phyloP scores from a whole-genome alignment of 768 basidiomycete genomes.

The Amanita muscaria region DNA sequence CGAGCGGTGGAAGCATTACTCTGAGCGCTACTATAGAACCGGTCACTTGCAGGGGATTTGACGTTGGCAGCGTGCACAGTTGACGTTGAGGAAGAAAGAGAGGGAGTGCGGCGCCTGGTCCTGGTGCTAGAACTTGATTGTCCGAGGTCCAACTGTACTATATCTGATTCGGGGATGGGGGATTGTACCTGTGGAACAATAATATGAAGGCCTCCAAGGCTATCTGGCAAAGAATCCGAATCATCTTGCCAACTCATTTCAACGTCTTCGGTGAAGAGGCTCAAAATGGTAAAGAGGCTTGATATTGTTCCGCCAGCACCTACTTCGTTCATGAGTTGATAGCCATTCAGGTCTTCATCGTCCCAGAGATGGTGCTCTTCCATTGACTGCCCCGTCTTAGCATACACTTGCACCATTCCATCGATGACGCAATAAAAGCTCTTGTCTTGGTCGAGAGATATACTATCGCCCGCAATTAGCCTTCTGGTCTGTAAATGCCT shows the following conservation, averaged over 20 bases:
- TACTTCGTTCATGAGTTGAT: constrained; percentile 94
- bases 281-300: constrained; percentile 93
- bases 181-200: constrained; percentile 17
- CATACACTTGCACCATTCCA: constrained; percentile 92
- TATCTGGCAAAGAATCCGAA: constrained; percentile 22
- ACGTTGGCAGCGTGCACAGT: constrained; percentile 48
- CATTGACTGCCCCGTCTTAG: constrained; percentile 49
- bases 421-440: constrained; percentile 98
- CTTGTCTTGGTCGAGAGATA: constrained; percentile 85
- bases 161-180: constrained; percentile 51
- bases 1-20: constrained; percentile 15
- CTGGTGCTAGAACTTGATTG: constrained; percentile 19
- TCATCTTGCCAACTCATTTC: constrained; percentile 88
- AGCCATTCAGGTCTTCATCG: constrained; percentile 87
- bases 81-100: constrained; percentile 59
- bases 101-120: constrained; percentile 37
- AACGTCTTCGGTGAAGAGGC: constrained; percentile 92
- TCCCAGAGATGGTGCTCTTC: constrained; percentile 55
- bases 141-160: constrained; percentile 49
- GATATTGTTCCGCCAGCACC: constrained; percentile 92
- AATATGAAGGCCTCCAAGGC: constrained; percentile 17
- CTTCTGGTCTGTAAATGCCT: constrained; percentile 91
- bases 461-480: constrained; percentile 92
- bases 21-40: constrained; percentile 21
- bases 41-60: constrained; percentile 18